These are phyloP conservation scores for Aspergillus leporis DNA, from an alignment of 495 filamentous ascomycete species.

Conservation along the genomic window DNA sequence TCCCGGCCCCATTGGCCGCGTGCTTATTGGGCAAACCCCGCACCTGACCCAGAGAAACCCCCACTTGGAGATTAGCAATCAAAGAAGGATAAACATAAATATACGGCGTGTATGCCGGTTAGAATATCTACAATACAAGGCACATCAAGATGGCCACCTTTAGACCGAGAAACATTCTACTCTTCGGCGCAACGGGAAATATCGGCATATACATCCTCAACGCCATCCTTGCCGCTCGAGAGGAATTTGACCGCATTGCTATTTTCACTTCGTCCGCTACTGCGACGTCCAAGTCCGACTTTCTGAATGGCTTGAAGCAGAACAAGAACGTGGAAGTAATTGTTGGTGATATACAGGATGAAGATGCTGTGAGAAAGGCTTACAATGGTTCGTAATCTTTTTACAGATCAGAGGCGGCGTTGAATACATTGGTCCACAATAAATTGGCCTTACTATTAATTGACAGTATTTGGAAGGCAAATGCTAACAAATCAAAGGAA, in stretches of 20 bases:
- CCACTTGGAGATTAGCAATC: too few relatives aligned
- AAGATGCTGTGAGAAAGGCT: conserved; percentile 51
- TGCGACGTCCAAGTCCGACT: conserved; percentile 35
- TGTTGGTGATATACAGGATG: conserved; percentile 57
- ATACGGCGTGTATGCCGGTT: too few relatives aligned
- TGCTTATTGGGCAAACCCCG: too few relatives aligned
- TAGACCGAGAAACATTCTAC: conserved; percentile 49
- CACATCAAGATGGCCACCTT: background rate
- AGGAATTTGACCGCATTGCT: conserved; percentile 53
- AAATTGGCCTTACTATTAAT: background rate
- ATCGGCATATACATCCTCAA: conserved; percentile 67
- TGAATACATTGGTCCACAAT: background rate
- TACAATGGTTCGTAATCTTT: conserved; percentile 44
- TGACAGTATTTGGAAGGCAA: background rate
- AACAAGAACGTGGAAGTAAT: conserved; percentile 54
- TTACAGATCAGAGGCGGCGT: background rate
- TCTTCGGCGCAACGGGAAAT: conserved; percentile 69
- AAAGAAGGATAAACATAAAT: too few relatives aligned
- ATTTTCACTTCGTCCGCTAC: conserved; percentile 65
- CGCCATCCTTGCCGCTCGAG: conserved; percentile 55
- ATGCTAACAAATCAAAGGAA: conserved; percentile 27
- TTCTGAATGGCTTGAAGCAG: conserved; percentile 43
- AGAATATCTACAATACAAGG: too few relatives aligned
- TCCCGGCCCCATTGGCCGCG: too few relatives aligned
- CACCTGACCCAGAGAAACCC: too few relatives aligned